Evolutionary conservation across 2,329 filamentous ascomycete species (phyloP), one percentile per base, ranked within the genome.

Genomic region (Aspergillus sp.): DNA sequence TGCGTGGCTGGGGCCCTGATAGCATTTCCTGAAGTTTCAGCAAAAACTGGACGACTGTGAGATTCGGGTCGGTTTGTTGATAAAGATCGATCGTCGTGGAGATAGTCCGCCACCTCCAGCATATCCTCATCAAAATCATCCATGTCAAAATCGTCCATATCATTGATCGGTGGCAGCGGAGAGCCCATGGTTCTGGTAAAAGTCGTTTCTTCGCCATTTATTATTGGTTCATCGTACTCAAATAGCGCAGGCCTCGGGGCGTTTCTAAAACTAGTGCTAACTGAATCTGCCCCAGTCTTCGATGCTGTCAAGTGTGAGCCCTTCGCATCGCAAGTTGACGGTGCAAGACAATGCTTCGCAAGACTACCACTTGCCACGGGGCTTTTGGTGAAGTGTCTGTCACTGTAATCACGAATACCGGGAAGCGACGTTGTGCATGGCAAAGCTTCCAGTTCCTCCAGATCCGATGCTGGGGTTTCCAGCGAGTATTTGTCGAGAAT

Each of bases 121-220:
- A 80, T 75, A 30, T 79, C 77, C 51, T 77, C 74, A 58, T 80
- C 77, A 50, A 76, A 75, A 34, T 71, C 72, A 58, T 75, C 73
- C 56, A 74, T 68, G 37, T 77, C 76, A 61, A 78, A 79, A 17
- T 79, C 77, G 53, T 77, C 71, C 20, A 68, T 51, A 20, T 68
- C 65, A 19, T 64, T 61, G 0, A 56, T 55, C 30, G 55, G 62
- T 34, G 58, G 58, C 3, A 59, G 52, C 2, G 75, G 73, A 20
- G 73, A 75, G 22, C 72, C 76, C 76, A 79, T 79, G 34, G 72
- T 78, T 48, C 73, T 69, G 17, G 75, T 72, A 56, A 75, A 73
- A 45, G 60, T 39, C 34, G 66, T 64, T n/a, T 68, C 63, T 47
- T 69, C 68, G 12, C 67, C 64, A 53, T 61, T 60, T 11, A 63